Base-by-base conservation (phyloP, 345 rosid genomes). In the Gossypium raimondii region DNA sequence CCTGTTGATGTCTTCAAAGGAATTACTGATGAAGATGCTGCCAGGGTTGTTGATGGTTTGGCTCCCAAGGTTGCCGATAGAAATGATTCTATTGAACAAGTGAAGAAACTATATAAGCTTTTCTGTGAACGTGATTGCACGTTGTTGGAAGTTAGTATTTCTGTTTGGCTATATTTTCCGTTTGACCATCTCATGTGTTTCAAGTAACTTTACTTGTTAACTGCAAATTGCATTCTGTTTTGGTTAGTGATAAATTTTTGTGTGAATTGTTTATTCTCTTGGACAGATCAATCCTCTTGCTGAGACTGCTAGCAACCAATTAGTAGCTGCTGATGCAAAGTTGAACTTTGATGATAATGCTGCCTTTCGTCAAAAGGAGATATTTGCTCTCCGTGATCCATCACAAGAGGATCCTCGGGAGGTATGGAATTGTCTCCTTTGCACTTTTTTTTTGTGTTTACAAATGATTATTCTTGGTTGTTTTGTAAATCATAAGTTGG, bases 301-400 rank as follows among this genome's bases (percentile, higher is more conserved):
- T 0, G 99, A 96, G 88, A 93, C 97, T 76, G 80, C 99, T 75
- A 87, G 83, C 63, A 92, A 85, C 41, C 86, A 85, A 73, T 79
- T 96, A 86, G 97, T 96, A 71, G 99, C 99, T 80, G 99, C 99
- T 77, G 99, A 96, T 91, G 99, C 99, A 69, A 96, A 96, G 78
- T 80, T 96, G 88, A 96, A 96, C 83, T 93, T 96, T 69, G 99
- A 96, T 83, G 99, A 96, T 76, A 96, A 96, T 87, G 99, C 99
- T 75, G 97, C 91, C 41, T 96, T 84, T 79, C 90, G 97, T 63
- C 99, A 90, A 78, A 91, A 93, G 82, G 92, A 89, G 76, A 78
- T 86, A 64, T 95, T 95, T 29, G 80, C 89, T 59, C 87, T 89
- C 34, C 89, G 99, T 66, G 99, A 95, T 88, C 92, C 97, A 75